Evolutionary conservation across 768 basidiomycete genomes (phyloP).

Genomic region (Leccinum arenicola): DNA sequence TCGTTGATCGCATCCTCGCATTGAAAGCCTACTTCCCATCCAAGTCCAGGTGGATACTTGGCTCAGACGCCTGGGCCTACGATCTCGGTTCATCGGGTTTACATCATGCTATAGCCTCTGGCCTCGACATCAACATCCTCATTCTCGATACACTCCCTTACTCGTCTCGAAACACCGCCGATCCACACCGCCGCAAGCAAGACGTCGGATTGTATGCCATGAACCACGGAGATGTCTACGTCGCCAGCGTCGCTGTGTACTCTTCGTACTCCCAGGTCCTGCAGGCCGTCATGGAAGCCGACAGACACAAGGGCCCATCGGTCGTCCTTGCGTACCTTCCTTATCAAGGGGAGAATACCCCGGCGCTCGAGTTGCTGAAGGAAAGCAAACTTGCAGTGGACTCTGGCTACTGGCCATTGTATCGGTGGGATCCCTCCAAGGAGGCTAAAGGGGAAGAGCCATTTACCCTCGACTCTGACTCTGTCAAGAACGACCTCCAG

Average conservation of each 20-base stretch:
- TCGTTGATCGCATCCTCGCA: slow-evolving; percentile 55
- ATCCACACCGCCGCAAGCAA: slow-evolving; percentile 75
- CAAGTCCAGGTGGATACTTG: slow-evolving; percentile 54
- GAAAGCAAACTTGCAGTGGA: slow-evolving; percentile 97
- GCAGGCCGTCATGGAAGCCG: slow-evolving; percentile 88
- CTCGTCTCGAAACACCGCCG: slow-evolving; percentile 65
- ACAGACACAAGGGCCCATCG: slow-evolving; percentile 83
- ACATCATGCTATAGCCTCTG: slow-evolving; percentile 90
- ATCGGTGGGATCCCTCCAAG: slow-evolving; percentile 94
- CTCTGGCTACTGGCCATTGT: slow-evolving; percentile 96
- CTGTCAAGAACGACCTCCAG: slow-evolving; percentile 89
- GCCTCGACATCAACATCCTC: slow-evolving; percentile 91
- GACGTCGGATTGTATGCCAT: slow-evolving; percentile 98
- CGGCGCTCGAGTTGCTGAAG: slow-evolving; percentile 89
- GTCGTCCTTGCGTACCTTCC: slow-evolving; percentile 95
- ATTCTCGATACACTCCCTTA: slow-evolving; percentile 93
- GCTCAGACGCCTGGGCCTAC: slow-evolving; percentile 60
- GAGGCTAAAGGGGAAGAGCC: slow-evolving; percentile 74
- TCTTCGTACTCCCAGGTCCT: slow-evolving; percentile 94
- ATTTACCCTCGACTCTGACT: slow-evolving; percentile 90
- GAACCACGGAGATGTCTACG: slow-evolving; percentile 97
- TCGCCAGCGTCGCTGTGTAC: slow-evolving; percentile 93
- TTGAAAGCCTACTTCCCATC: slow-evolving; percentile 56
- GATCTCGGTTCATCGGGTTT: slow-evolving; percentile 94
- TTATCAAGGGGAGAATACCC: slow-evolving; percentile 69